Evolutionary conservation across 805 yeast species (phyloP).

Genomic region (Schwanniomyces vanrijiae): DNA sequence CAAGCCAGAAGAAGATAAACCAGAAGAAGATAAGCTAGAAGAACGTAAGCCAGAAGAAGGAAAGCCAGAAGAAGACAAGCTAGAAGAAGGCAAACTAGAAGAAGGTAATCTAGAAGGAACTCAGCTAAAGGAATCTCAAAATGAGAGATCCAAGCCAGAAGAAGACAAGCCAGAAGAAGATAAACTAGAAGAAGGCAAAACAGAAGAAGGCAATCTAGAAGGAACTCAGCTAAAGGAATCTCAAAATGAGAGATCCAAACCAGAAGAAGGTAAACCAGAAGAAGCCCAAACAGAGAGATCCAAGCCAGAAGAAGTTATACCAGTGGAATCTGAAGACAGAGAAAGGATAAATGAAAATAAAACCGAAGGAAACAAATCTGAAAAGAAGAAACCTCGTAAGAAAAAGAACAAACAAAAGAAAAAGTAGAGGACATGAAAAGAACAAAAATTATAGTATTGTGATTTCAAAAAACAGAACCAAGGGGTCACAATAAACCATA

Average conservation of each 20-base stretch:
- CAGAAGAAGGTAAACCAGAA: not conserved
- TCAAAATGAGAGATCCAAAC: not conserved
- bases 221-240: not conserved
- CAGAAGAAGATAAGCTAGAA: constrained; percentile 2
- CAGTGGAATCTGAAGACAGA: not conserved
- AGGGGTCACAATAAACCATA: no score
- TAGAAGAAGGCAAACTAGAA: not conserved
- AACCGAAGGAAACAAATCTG: not conserved
- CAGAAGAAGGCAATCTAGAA: not conserved
- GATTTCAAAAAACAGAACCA: no score
- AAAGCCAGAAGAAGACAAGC: not conserved
- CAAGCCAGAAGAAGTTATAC: not conserved
- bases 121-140: not conserved
- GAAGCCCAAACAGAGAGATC: not conserved
- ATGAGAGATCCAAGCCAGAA: not conserved
- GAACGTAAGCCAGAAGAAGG: constrained; percentile 2
- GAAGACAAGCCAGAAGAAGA: not conserved
- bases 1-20: not conserved
- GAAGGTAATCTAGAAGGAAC: not conserved
- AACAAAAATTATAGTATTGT: not conserved
- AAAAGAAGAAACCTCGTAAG: not conserved
- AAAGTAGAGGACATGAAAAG: not conserved
- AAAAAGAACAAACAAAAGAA: not conserved
- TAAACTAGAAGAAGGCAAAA: not conserved
- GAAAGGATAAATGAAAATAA: not conserved